Evolutionary conservation across 2,329 filamentous ascomycete species (phyloP).

Genomic region (Sporothrix brunneoviolacea): DNA sequence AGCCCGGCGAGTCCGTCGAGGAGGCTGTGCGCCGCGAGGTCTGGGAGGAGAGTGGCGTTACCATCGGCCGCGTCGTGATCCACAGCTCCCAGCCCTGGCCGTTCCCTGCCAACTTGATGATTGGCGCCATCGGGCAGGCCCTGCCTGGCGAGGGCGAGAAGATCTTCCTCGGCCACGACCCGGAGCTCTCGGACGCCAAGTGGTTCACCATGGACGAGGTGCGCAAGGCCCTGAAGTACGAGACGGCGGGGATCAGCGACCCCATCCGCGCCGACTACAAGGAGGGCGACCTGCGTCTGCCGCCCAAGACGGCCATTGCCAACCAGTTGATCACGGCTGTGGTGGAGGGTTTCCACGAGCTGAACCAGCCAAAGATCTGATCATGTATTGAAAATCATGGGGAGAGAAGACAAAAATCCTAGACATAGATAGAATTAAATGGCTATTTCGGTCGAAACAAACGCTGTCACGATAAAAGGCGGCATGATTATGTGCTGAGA

Average conservation of each 20-base stretch:
- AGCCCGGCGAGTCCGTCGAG: constrained; percentile 78
- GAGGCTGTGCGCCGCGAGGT: constrained; percentile 78
- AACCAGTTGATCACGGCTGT: constrained; percentile 81
- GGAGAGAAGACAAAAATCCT: no score
- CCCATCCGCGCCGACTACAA: constrained; percentile 59
- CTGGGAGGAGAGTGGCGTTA: constrained; percentile 78
- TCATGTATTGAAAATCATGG: not conserved
- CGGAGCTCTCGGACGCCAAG: constrained; percentile 80
- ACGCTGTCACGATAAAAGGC: not conserved
- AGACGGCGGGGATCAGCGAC: constrained; percentile 62
- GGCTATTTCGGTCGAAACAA: no score
- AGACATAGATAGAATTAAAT: no score
- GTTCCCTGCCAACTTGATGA: constrained; percentile 79
- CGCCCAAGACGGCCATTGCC: constrained; percentile 84
- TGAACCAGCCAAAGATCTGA: constrained; percentile 42
- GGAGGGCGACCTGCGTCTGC: constrained; percentile 71
- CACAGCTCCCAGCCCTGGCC: constrained; percentile 86
- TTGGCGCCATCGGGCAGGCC: constrained; percentile 81
- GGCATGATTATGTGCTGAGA: not conserved
- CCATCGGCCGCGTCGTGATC: constrained; percentile 68
- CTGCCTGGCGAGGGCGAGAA: constrained; percentile 66
- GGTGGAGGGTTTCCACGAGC: constrained; percentile 62
- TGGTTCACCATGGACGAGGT: constrained; percentile 86
- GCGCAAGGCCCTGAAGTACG: constrained; percentile 61
- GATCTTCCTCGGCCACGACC: constrained; percentile 79